phyloP scores from a whole-genome alignment of 2,329 filamentous ascomycete genomes.

The Penicillium sp. region DNA sequence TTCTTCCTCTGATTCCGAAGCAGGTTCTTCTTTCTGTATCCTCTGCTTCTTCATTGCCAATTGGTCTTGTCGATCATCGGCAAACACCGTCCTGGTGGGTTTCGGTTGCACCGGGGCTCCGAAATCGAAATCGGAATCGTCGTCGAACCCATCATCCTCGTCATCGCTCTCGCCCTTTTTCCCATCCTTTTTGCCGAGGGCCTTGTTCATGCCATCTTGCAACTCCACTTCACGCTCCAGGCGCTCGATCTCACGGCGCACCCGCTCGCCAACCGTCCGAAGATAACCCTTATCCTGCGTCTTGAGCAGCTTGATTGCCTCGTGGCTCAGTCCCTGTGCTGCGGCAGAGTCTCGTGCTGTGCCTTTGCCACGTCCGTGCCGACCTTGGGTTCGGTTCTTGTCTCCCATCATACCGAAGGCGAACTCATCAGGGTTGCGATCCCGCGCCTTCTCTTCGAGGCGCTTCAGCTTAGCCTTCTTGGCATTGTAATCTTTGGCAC shows the following conservation, averaged over 20 bases:
- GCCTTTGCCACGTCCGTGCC: slow-evolving; percentile 37
- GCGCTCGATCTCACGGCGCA: slow-evolving; percentile 53
- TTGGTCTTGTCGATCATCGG: slow-evolving; percentile 39
- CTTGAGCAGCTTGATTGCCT: slow-evolving; percentile 63
- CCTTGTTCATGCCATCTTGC: slow-evolving; percentile 38
- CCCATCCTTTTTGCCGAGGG: slow-evolving; percentile 24
- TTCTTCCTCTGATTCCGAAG: slow-evolving; percentile 25
- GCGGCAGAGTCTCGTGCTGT: slow-evolving; percentile 42
- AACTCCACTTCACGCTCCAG: slow-evolving; percentile 46
- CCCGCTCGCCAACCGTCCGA: slow-evolving; percentile 56
- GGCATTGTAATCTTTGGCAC: slow-evolving; percentile 61
- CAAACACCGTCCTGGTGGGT: slow-evolving; percentile 40
- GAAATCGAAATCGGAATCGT: slow-evolving; percentile 25
- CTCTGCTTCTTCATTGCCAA: slow-evolving; percentile 25
- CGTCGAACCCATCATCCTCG: slow-evolving; percentile 24
- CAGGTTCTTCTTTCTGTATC: slow-evolving; percentile 21
- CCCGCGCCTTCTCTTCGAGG: slow-evolving; percentile 58
- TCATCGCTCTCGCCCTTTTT: slow-evolving; percentile 23
- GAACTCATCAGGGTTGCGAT: slow-evolving; percentile 66
- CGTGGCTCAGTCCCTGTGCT: slow-evolving; percentile 49
- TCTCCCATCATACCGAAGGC: slow-evolving; percentile 62
- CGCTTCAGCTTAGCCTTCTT: slow-evolving; percentile 61
- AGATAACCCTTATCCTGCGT: slow-evolving; percentile 64
- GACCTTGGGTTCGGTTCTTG: slow-evolving; percentile 41
- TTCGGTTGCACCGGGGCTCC: slow-evolving; percentile 23